Percentiles rank a stretch among this genome's conserved stretches.
phyloP scores from a whole-genome alignment of 2,329 filamentous ascomycete species.

The Trichoderma cornu-damae region DNA sequence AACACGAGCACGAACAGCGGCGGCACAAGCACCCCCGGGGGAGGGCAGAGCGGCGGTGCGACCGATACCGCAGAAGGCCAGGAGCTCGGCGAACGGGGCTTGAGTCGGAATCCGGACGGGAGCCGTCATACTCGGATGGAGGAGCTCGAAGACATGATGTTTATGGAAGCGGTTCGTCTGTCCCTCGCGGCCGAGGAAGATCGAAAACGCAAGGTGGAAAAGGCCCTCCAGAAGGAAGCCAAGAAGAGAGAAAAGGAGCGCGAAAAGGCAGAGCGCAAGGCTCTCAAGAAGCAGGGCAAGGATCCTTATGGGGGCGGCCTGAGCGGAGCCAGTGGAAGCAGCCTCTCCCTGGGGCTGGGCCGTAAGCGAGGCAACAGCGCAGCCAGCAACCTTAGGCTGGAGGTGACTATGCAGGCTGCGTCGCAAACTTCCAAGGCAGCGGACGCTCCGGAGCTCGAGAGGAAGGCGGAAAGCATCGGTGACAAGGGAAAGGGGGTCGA shows the following conservation, averaged over 20 bases:
- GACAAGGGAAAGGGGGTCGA: conserved; percentile 69
- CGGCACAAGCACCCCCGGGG: conserved; percentile 29
- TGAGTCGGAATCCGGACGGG: conserved; percentile 23
- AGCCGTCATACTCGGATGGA: conserved; percentile 58
- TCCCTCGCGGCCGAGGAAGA: conserved; percentile 93
- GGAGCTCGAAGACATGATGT: conserved; percentile 96
- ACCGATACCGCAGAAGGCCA: conserved; percentile 24
- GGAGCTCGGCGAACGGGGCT: conserved; percentile 25
- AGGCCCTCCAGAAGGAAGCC: conserved; percentile 59
- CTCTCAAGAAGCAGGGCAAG: conserved; percentile 55
- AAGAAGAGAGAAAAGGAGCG: conserved; percentile 80
- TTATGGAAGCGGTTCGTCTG: conserved; percentile 89
- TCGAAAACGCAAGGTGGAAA: conserved; percentile 69
- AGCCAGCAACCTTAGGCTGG: conserved; percentile 55
- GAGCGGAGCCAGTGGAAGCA: conserved; percentile 55
- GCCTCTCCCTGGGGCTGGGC: conserved; percentile 56
- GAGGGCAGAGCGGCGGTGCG: conserved; percentile 16
- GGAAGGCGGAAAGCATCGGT: conserved; percentile 30
- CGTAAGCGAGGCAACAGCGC: conserved; percentile 56
- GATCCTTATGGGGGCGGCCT: conserved; percentile 34
- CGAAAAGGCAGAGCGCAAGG: conserved; percentile 79
- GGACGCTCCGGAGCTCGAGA: conserved; percentile 25
- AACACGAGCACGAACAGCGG: conserved; percentile 39
- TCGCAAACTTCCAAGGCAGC: conserved; percentile 29
- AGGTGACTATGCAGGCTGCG: conserved; percentile 47